Percentiles rank a stretch among this genome's conserved stretches.
These are phyloP conservation scores for Tubosaeta sp. DNA, from an alignment of 768 basidiomycete species.

Conservation along the genomic window DNA sequence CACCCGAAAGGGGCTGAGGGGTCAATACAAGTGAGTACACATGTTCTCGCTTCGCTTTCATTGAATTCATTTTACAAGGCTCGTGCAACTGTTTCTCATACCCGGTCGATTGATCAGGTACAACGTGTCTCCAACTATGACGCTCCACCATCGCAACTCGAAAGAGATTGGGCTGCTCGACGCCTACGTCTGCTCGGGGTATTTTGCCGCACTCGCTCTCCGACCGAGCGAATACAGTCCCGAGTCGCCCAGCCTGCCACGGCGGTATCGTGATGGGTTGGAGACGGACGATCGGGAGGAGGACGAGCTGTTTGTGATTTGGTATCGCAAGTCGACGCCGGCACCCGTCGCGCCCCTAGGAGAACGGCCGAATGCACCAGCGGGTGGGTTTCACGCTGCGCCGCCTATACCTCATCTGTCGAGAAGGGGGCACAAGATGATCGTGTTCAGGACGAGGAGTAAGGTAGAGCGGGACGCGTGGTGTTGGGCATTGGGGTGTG, in stretches of 20 bases:
- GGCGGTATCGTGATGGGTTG: conserved; percentile 86
- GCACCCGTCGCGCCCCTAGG: not conserved
- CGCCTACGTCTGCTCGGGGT: conserved; percentile 85
- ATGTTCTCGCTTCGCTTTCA: not conserved
- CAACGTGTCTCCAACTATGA: conserved; percentile 53
- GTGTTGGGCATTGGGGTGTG: conserved; percentile 90
- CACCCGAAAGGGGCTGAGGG: conserved; percentile 62
- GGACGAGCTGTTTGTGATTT: conserved; percentile 83
- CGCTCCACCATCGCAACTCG: conserved; percentile 52
- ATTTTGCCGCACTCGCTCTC: conserved; percentile 65
- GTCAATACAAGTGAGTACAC: conserved; percentile 70
- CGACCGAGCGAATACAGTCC: conserved; percentile 62
- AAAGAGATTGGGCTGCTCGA: conserved; percentile 62
- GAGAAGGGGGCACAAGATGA: conserved; percentile 50
- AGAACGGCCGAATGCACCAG: conserved; percentile 16
- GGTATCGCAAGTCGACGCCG: conserved; percentile 48
- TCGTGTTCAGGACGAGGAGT: conserved; percentile 71
- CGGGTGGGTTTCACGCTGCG: conserved; percentile 13
- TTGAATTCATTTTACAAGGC: conserved; percentile 35
- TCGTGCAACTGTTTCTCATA: conserved; percentile 69
- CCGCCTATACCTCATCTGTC: conserved; percentile 46
- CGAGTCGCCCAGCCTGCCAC: conserved; percentile 47
- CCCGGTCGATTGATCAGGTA: conserved; percentile 73
- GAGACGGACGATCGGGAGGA: conserved; percentile 85
- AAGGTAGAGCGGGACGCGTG: conserved; percentile 89